A percentile compares a stretch with the other conserved stretches of the same genome.
Conservation (phyloP, 2,329 filamentous ascomycete genomes). For the Pseudocercospora vitis region DNA sequence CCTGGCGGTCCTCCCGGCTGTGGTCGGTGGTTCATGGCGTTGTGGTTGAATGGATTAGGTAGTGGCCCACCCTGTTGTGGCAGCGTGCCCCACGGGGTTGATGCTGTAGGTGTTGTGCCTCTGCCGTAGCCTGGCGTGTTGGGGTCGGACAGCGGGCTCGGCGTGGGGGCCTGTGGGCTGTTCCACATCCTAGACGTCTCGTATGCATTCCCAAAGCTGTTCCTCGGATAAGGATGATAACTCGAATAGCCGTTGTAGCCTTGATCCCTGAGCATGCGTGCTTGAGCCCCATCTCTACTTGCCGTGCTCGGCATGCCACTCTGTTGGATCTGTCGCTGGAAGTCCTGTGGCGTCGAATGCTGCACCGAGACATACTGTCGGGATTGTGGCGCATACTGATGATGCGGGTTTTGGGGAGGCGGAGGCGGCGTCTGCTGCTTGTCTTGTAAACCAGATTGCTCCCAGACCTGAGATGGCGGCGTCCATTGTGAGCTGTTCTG, state of each 20-base stretch:
- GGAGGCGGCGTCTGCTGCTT: slow-evolving; percentile 25
- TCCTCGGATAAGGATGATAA: slow-evolving; percentile 21
- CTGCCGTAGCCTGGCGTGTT: slow-evolving; percentile 30
- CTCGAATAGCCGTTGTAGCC: slow-evolving; percentile 27
- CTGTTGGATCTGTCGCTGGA: slow-evolving; percentile 38
- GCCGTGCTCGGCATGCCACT: slow-evolving; percentile 34
- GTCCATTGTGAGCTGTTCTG: slow-evolving; percentile 37
- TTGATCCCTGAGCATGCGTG: slow-evolving; percentile 36
- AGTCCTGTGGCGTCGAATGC: slow-evolving; percentile 47
- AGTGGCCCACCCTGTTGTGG: slow-evolving; percentile 17
- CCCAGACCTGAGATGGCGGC: slow-evolving; percentile 38
- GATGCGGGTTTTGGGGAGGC: slow-evolving; percentile 20
- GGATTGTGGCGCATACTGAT: slow-evolving; percentile 18
- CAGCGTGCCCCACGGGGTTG: slow-evolving; percentile 23
- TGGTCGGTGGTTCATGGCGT: slow-evolving; percentile 13
- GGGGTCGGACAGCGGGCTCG: slow-evolving; percentile 36
- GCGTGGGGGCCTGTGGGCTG: slow-evolving; percentile 36
- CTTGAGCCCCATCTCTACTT: slow-evolving; percentile 37
- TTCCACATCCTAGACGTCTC: slow-evolving; percentile 32
- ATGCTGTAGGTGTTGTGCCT: slow-evolving; percentile 23
- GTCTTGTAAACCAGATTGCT: slow-evolving; percentile 23
- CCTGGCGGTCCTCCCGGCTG: slow-evolving; percentile 19
- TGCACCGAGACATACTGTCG: slow-evolving; percentile 22
- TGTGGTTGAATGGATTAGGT: slow-evolving; percentile 13
- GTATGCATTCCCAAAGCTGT: slow-evolving; percentile 31